Percentiles rank a stretch among this genome's conserved stretches.
Conservation (phyloP, 768 basidiomycete species). For the Termitomyces heimii region DNA sequence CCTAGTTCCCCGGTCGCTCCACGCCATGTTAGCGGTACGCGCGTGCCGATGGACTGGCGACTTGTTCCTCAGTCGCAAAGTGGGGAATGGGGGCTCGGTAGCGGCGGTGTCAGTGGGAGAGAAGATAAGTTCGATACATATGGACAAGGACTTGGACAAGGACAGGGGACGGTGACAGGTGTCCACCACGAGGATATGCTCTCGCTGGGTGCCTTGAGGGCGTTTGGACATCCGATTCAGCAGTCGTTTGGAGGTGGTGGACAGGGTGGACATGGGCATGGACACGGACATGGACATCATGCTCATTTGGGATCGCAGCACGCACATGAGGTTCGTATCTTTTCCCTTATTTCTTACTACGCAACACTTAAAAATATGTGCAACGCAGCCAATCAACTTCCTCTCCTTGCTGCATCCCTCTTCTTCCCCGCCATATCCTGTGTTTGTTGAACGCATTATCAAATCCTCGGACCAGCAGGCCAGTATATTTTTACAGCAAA, state of each 20-base stretch:
- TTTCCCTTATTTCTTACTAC: not conserved
- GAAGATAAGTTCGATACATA: not conserved
- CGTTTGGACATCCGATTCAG: conserved; percentile 8
- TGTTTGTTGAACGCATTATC: conserved; percentile 82
- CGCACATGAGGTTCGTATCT: conserved; percentile 47
- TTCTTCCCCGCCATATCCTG: conserved; percentile 75
- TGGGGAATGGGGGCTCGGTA: conserved; percentile 2
- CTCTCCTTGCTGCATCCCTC: conserved; percentile 81
- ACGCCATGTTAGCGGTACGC: conserved; percentile 3
- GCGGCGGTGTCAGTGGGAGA: conserved; percentile 7
- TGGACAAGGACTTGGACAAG: not conserved
- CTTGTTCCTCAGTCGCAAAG: conserved; percentile 25
- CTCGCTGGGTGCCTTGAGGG: not conserved
- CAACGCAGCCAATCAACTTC: conserved; percentile 77
- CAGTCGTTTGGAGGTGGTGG: conserved; percentile 4
- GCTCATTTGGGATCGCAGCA: conserved; percentile 4
- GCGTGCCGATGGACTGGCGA: conserved; percentile 30
- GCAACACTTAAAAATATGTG: conserved; percentile 15
- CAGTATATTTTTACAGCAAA: conserved; percentile 86
- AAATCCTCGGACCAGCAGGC: conserved; percentile 89
- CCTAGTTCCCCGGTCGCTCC: not conserved
- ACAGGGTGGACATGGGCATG: not conserved
- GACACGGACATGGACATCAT: not conserved
- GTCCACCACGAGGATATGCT: not conserved
- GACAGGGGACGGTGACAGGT: not conserved